These are phyloP conservation scores for Saccharomyces eubayanus DNA, from an alignment of 805 yeast species.

Conservation along the genomic window DNA sequence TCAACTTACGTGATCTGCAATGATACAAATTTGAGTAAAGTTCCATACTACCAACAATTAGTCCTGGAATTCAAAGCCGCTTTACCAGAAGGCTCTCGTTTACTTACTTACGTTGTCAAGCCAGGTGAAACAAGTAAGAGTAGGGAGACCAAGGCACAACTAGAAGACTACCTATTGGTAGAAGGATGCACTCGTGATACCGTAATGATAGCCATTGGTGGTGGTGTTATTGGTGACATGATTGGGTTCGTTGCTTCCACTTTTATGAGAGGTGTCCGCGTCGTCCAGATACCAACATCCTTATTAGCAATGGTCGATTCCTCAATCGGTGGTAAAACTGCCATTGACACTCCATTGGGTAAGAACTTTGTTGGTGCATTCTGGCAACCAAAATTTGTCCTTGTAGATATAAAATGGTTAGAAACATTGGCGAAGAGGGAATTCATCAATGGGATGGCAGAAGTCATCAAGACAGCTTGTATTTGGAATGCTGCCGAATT, in stretches of 20 bases:
- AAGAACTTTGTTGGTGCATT: constrained; percentile 95
- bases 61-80: constrained; percentile 34
- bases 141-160: constrained; percentile 81
- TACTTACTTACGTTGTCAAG: constrained; percentile 64
- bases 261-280: constrained; percentile 95
- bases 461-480: constrained; percentile 95
- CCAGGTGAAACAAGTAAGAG: constrained; percentile 93
- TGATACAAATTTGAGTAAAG: constrained; percentile 66
- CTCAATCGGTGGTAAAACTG: constrained; percentile 96
- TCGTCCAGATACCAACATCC: constrained; percentile 90
- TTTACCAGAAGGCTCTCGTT: constrained; percentile 49
- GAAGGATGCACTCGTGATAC: constrained; percentile 95
- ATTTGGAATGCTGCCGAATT: constrained; percentile 93
- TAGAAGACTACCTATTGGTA: constrained; percentile 77
- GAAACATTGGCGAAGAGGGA: constrained; percentile 87
- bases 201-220: constrained; percentile 88
- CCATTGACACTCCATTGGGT: constrained; percentile 93
- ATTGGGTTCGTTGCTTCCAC: constrained; percentile 98
- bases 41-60: constrained; percentile 51
- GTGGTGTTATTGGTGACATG: constrained; percentile 99
- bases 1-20: constrained; percentile 90
- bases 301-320: constrained; percentile 96
- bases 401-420: constrained; percentile 81
- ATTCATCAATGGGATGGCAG: constrained; percentile 97
- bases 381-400: constrained; percentile 88